A percentile compares a stretch with the other conserved stretches of the same genome.
These are phyloP conservation scores for Gossypium sturtianum DNA, from an alignment of 345 rosid genomes.

Conservation along the genomic window DNA sequence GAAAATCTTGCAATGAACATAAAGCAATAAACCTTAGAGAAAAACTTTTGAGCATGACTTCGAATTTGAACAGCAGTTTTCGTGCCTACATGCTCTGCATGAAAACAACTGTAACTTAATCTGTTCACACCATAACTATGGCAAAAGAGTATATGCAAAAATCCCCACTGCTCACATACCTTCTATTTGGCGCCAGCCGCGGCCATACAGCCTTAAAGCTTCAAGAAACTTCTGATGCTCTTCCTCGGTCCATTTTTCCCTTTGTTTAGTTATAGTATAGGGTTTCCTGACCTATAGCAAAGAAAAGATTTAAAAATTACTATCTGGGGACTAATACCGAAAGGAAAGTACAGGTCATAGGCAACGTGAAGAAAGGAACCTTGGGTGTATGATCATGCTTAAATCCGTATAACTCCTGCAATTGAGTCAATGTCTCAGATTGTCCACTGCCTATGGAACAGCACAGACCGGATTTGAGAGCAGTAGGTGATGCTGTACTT, in stretches of 20 bases:
- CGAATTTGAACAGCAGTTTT: constrained; percentile 92
- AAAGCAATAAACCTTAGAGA: constrained; percentile 61
- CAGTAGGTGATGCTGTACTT: background rate
- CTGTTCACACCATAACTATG: background rate
- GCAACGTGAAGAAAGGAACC: background rate
- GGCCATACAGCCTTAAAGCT: constrained; percentile 77
- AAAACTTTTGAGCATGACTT: constrained; percentile 97
- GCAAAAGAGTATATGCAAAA: background rate
- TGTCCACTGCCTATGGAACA: background rate
- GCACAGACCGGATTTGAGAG: constrained; percentile 5
- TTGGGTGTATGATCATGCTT: constrained; percentile 8
- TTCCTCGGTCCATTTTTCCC: constrained; percentile 87
- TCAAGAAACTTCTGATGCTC: constrained; percentile 87
- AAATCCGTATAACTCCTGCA: constrained; percentile 6
- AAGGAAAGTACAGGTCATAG: background rate
- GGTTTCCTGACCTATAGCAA: constrained; percentile 60
- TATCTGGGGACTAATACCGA: background rate
- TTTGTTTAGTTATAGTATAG: constrained; percentile 72
- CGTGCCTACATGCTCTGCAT: constrained; percentile 78
- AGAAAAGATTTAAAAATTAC: background rate
- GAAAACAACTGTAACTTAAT: constrained; percentile 12
- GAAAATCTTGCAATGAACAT: background rate
- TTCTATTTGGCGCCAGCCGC: constrained; percentile 83
- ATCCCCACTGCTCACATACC: constrained; percentile 30
- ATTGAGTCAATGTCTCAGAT: constrained; percentile 2